Evolutionary conservation across 768 basidiomycete genomes (phyloP).

Genomic region (Chalciporus pseudorubinellus): DNA sequence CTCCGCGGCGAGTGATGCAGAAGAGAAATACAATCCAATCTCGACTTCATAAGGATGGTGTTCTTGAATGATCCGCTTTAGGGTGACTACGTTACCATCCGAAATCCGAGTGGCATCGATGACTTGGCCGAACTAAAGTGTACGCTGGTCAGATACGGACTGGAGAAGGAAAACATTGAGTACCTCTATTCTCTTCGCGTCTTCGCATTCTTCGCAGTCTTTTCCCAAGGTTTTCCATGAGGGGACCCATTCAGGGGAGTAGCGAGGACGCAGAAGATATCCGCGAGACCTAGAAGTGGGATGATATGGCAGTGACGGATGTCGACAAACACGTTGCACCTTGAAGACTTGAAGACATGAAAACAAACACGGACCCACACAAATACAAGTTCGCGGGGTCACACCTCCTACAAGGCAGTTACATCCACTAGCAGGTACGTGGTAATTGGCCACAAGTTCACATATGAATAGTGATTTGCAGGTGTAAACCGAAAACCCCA

Average conservation of each 20-base stretch:
- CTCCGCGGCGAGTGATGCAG: background rate
- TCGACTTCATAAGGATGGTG: constrained; percentile 25
- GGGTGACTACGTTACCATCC: constrained; percentile 27
- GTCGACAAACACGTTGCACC: too few species aligned
- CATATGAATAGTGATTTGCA: constrained; percentile 3
- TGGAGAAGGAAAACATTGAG: background rate
- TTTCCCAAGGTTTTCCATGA: background rate
- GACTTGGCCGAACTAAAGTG: background rate
- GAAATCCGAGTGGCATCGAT: constrained; percentile 28
- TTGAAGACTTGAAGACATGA: too few species aligned
- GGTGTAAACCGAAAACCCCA: background rate
- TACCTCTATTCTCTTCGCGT: background rate
- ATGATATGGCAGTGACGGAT: too few species aligned
- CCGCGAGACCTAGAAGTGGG: constrained; percentile 1
- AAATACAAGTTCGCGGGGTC: too few species aligned
- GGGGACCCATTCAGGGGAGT: constrained; percentile 5
- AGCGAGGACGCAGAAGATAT: constrained; percentile 4
- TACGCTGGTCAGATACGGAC: too few species aligned
- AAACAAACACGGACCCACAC: too few species aligned
- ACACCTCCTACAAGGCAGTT: too few species aligned
- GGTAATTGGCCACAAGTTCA: too few species aligned
- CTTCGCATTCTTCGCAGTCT: background rate
- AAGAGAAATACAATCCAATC: constrained; percentile 24
- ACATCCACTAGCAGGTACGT: too few species aligned
- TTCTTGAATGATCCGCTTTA: constrained; percentile 24